Percentiles rank a stretch among this genome's conserved stretches.
Evolutionary conservation across 2,329 filamentous ascomycete genomes (phyloP).

Genomic region (Verticillium zaregamsianum): DNA sequence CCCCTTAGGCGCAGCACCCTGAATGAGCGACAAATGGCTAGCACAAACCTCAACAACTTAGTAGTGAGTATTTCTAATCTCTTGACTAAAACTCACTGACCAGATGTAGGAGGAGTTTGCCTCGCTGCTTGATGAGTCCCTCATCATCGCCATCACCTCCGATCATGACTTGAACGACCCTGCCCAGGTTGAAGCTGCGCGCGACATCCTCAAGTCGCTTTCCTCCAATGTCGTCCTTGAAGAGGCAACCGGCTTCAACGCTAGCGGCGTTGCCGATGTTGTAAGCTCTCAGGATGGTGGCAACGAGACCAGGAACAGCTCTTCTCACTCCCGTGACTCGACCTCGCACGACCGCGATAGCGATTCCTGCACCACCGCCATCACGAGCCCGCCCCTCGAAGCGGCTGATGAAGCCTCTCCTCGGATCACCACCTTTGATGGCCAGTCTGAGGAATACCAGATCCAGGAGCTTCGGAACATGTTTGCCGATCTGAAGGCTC

Average conservation of each 20-base stretch:
- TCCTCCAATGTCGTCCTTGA: conserved; percentile 61
- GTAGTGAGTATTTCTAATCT: not conserved
- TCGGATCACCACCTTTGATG: conserved; percentile 23
- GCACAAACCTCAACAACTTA: not conserved
- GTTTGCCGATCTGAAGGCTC: conserved; percentile 64
- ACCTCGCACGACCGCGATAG: conserved; percentile 21
- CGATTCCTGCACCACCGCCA: conserved; percentile 21
- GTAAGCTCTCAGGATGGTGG: conserved; percentile 18
- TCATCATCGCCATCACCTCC: conserved; percentile 69
- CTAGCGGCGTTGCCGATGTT: conserved; percentile 61
- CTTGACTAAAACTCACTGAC: not conserved
- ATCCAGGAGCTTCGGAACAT: conserved; percentile 60
- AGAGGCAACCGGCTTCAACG: conserved; percentile 73
- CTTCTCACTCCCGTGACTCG: conserved; percentile 17
- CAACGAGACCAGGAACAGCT: conserved; percentile 17
- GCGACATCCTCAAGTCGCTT: conserved; percentile 59
- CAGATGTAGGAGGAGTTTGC: conserved; percentile 63
- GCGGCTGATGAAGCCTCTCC: conserved; percentile 6
- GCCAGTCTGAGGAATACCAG: conserved; percentile 56
- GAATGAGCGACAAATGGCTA: not conserved
- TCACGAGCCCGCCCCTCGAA: conserved; percentile 12
- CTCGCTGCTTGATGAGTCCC: conserved; percentile 69
- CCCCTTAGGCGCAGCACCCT: not conserved
- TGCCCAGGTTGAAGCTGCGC: conserved; percentile 48
- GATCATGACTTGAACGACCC: conserved; percentile 65